A percentile compares a stretch with the other conserved stretches of the same genome.
These are phyloP conservation scores for Sporothrix variecibatus DNA, from an alignment of 2,329 filamentous ascomycete species.

Conservation along the genomic window DNA sequence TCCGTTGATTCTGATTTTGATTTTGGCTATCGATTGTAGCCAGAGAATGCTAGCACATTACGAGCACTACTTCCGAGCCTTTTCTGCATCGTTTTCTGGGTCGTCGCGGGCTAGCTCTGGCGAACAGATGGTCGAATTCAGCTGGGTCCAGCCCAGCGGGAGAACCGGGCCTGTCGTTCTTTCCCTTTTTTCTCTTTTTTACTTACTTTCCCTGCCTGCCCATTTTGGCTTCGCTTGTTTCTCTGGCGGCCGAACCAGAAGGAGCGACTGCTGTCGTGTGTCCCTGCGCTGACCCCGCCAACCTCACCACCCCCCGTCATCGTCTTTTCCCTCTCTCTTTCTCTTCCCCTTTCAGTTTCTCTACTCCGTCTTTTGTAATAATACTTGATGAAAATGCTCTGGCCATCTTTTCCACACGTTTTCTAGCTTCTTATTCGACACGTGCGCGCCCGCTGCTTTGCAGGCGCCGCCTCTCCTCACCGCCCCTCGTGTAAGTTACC, in stretches of 20 bases:
- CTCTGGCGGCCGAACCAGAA: background rate
- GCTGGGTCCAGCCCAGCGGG: slow-evolving; percentile 5
- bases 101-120: slow-evolving; percentile 5
- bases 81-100: background rate
- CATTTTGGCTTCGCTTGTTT: background rate
- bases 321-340: slow-evolving; percentile 2
- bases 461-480: background rate
- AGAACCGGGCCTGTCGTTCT: slow-evolving; percentile 21
- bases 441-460: background rate
- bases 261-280: slow-evolving; percentile 22
- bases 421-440: background rate
- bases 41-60: background rate
- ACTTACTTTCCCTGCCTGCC: background rate
- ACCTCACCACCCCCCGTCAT: slow-evolving; percentile 9
- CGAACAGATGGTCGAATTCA: slow-evolving; percentile 11
- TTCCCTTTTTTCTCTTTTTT: background rate
- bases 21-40: background rate
- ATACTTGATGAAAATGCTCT: background rate
- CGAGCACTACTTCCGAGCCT: background rate
- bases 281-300: slow-evolving; percentile 10
- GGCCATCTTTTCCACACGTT: background rate
- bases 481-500: background rate
- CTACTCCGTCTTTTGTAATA: background rate
- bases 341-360: background rate
- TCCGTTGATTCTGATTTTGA: background rate